Base-by-base conservation (phyloP, 805 yeast species). In the Kodamaea kakaduensis region DNA sequence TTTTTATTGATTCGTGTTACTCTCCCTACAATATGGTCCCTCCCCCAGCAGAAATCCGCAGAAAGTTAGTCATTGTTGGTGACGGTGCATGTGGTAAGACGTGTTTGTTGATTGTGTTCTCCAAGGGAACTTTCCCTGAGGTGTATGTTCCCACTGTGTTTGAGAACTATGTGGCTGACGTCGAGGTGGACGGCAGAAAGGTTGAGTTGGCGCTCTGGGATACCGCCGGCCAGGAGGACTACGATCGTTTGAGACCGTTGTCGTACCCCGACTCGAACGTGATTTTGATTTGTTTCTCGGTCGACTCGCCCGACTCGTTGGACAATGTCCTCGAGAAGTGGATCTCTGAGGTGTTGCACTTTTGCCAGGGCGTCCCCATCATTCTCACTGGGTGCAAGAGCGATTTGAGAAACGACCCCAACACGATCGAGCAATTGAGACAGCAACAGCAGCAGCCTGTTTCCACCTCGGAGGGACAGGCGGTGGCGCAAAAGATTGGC, bases 121-220 rank as follows among this genome's bases (percentile, higher is more conserved):
- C 57, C 35, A 52, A 52, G 45, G 59, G 59, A 9, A 52, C 58
- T 9, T 54, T 54, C 52, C 59, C 59, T 17, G 58, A 54, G 36
- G 59, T 54, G 6, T 54, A 54, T 42, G 59, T 52, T 12, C 59
- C 59, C 3, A 54, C 59, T 16, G 97, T 90, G 43, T 90, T 90
- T 56, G 97, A 90, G 63, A 93, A 89, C 72, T 93, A 90, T 64
- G 97, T 90, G 52, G 95, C 97, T 31, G 96, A 88, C 61, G 97
- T 90, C 40, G 70, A 64, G 46, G 96, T 65, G 25, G 71, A 66
- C 41, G 70, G 71, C 25, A 64, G 71, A 61, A 65, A 59, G 44
- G 97, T 90, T 34, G 59, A 51, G 27, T 51, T 62, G 38, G 58
- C 56, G 21, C 57, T 66, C n/a, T 66, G 71, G 69, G 71, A 67